Evolutionary conservation across 768 basidiomycete species (phyloP), one percentile per base, ranked within the genome.

Genomic region (Trametes gibbosa): DNA sequence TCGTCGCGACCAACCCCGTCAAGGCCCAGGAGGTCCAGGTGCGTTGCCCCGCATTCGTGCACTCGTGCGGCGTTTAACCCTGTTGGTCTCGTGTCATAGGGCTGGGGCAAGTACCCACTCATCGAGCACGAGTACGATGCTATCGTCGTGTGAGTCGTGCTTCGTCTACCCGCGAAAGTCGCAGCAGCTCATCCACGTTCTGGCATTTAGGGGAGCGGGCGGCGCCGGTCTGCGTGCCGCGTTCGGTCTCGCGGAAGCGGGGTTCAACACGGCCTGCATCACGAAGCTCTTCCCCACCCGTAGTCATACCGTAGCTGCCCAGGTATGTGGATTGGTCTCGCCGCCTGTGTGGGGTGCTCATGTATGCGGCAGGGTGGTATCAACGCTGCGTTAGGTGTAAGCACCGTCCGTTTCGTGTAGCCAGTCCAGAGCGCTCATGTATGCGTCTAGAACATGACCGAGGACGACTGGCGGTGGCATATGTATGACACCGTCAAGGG

Each of bases 51-150:
- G 35, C 45, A 46, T 35, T 54, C 43, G 40, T 52, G 34, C 54
- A 34, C 24, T 34, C 35, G 17, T 41, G 50, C 63, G 42, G 46
- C 19, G 51, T 9, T 43, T 49, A 35, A 53, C 32, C 13, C 42
- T 8, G 34, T 43, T 56, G 64, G 53, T 56, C 42, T 43, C 39
- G 47, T 66, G 85, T 84, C 85, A 37, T 89, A 86, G 86, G 81
- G 86, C 46, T 88, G 86, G 40, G 91, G 89, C 50, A 92, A 95
- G 72, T 99, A 98, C 73, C 93, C 96, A 19, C 80, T 99, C 62
- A 95, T 99, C 66, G 97, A 99, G 72, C 97, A 99, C 72, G 95
- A 98, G 74, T 98, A 94, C 74, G 96, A 99, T 80, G 96, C 96
- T 17, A 88, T 99, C 67, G 96, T 98, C 58, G 93, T 98, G 94